phyloP scores from a whole-genome alignment of 2,329 filamentous ascomycete species.

The Hymenoscyphus fructigenus region DNA sequence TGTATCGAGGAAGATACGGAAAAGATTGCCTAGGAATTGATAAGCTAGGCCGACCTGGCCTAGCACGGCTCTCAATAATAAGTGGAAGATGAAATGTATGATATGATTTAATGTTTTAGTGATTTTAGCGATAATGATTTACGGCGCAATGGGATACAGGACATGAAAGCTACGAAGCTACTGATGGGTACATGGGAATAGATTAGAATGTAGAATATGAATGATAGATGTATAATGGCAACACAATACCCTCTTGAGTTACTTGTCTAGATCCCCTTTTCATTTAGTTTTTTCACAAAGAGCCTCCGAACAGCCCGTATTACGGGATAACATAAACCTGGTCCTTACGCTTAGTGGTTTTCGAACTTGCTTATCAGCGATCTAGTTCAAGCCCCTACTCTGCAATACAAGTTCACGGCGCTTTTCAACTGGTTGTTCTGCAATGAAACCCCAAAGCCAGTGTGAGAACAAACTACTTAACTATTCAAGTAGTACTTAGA shows the following conservation, averaged over 20 bases:
- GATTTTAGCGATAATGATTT: conserved; percentile 15
- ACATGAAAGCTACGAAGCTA: conserved; percentile 9
- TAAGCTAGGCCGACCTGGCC: conserved; percentile 26
- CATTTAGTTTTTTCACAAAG: neutral
- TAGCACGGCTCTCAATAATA: conserved; percentile 7
- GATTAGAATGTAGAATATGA: conserved; percentile 10
- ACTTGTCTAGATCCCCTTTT: neutral
- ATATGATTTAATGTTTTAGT: conserved; percentile 8
- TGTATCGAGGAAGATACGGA: conserved; percentile 29
- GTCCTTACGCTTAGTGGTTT: no score
- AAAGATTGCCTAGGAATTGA: conserved; percentile 34
- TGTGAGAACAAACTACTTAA: no score
- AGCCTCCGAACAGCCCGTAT: neutral
- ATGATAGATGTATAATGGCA: conserved; percentile 12
- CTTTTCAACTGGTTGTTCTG: no score
- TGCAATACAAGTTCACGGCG: no score
- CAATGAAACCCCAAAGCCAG: no score
- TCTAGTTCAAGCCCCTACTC: no score
- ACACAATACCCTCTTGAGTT: neutral
- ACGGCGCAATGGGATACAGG: conserved; percentile 11
- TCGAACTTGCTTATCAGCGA: no score
- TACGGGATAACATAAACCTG: no score
- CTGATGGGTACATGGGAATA: neutral
- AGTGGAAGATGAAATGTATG: conserved; percentile 4
- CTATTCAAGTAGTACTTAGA: no score